Conservation (phyloP, 2,329 filamentous ascomycete species). For the Colletotrichum siamense region DNA sequence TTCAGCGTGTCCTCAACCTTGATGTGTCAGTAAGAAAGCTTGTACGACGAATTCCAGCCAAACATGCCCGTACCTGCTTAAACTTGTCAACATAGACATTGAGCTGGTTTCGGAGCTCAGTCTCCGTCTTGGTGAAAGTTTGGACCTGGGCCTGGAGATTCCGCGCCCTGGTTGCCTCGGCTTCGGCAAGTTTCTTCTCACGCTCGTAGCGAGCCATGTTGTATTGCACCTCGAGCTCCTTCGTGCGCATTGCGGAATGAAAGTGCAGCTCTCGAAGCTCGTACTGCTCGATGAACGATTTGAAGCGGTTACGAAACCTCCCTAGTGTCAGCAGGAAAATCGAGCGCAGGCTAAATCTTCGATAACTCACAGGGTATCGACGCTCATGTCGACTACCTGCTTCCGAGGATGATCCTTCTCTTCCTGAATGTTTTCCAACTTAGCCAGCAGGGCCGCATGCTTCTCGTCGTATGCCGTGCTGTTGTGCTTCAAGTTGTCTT, state of each 20-base stretch:
- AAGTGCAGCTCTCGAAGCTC: conserved; percentile 95
- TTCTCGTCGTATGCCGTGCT: conserved; percentile 85
- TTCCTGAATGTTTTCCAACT: conserved; percentile 87
- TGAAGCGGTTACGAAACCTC: conserved; percentile 86
- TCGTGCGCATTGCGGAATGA: conserved; percentile 87
- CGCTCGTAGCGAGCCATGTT: conserved; percentile 88
- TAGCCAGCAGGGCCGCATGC: conserved; percentile 78
- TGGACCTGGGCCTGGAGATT: conserved; percentile 91
- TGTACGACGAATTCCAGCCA: neutral
- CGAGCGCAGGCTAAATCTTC: neutral
- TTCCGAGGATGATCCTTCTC: conserved; percentile 84
- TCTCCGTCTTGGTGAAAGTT: conserved; percentile 95
- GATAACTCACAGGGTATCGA: conserved; percentile 57
- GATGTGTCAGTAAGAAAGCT: conserved; percentile 27
- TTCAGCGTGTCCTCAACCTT: conserved; percentile 98
- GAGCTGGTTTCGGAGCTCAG: conserved; percentile 90
- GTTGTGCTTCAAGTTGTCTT: conserved; percentile 84
- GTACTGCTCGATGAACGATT: conserved; percentile 95
- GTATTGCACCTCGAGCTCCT: conserved; percentile 94
- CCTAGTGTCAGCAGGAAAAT: conserved; percentile 41
- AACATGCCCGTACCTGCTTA: conserved; percentile 78
- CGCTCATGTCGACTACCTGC: conserved; percentile 81
- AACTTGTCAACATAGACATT: conserved; percentile 99
- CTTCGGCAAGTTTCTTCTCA: conserved; percentile 86
- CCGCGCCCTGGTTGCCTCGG: conserved; percentile 79